Evolutionary conservation across 352 stramenopile species (phyloP).

Genomic region (Pythium dissimile): DNA sequence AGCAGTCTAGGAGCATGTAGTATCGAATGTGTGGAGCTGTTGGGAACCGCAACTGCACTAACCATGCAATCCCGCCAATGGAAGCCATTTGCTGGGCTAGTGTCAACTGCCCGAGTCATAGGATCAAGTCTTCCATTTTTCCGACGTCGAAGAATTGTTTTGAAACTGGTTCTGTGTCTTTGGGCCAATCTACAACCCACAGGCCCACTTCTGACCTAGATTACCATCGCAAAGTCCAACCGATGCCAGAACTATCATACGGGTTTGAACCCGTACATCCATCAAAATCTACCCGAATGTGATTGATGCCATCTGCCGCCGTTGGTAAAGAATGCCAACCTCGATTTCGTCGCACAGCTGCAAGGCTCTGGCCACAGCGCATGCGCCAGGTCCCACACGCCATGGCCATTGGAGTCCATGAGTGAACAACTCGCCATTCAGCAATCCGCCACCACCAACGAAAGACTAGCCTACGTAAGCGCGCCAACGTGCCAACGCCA

Average conservation of each 20-base stretch:
- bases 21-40: neutral
- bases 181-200: too few species aligned
- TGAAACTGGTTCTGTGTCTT: neutral
- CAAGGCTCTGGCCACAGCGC: neutral
- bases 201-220: too few species aligned
- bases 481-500: too few species aligned
- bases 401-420: too few species aligned
- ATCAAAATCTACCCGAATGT: constrained; percentile 1
- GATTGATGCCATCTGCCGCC: neutral
- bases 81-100: neutral
- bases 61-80: constrained; percentile 2
- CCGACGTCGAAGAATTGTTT: constrained; percentile 15
- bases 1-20: neutral
- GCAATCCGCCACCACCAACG: neutral
- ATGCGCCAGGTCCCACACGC: neutral
- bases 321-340: constrained; percentile 6
- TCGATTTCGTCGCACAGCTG: constrained; percentile 18
- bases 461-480: too few species aligned
- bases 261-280: too few species aligned
- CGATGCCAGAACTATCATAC: too few species aligned
- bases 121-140: neutral
- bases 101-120: neutral
- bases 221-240: too few species aligned
- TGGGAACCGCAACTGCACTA: neutral
- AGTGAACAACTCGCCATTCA: neutral